Conservation (phyloP, 2,329 filamentous ascomycete genomes). For the Stenocarpella maydis region DNA sequence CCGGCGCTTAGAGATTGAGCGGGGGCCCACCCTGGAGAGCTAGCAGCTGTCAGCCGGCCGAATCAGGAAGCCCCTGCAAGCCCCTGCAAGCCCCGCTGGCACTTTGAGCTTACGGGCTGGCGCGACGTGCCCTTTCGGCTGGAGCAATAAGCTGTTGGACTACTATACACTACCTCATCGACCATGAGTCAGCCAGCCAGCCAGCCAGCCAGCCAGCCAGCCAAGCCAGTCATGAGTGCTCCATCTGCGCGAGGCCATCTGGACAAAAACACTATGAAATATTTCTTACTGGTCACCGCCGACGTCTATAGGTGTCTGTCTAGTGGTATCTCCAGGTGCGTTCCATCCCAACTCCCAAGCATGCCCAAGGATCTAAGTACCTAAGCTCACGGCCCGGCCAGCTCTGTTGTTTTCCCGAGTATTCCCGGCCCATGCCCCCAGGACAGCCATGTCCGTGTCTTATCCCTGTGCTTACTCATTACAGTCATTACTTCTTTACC, state of each 20-base stretch:
- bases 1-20: conserved; percentile 23
- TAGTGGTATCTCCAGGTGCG: conserved; percentile 4
- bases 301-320: conserved; percentile 20
- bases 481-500: conserved; percentile 23
- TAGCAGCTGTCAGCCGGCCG: conserved; percentile 6
- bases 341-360: not conserved
- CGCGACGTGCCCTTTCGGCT: too few relatives aligned
- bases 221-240: too few relatives aligned
- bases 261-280: not conserved
- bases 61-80: conserved; percentile 1
- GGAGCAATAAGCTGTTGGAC: too few relatives aligned
- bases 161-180: too few relatives aligned
- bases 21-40: not conserved
- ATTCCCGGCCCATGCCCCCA: not conserved
- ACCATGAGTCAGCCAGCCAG: too few relatives aligned
- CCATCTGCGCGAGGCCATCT: too few relatives aligned
- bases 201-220: too few relatives aligned
- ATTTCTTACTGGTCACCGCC: not conserved
- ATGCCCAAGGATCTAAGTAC: too few relatives aligned
- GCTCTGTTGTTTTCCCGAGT: conserved; percentile 9
- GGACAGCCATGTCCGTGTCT: not conserved
- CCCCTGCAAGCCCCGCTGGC: too few relatives aligned
- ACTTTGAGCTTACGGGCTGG: too few relatives aligned
- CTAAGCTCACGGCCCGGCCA: conserved; percentile 13
- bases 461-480: conserved; percentile 7